phyloP scores from a whole-genome alignment of 1,284 basidiomycete genomes.

The Ceratobasidium theobromae region DNA sequence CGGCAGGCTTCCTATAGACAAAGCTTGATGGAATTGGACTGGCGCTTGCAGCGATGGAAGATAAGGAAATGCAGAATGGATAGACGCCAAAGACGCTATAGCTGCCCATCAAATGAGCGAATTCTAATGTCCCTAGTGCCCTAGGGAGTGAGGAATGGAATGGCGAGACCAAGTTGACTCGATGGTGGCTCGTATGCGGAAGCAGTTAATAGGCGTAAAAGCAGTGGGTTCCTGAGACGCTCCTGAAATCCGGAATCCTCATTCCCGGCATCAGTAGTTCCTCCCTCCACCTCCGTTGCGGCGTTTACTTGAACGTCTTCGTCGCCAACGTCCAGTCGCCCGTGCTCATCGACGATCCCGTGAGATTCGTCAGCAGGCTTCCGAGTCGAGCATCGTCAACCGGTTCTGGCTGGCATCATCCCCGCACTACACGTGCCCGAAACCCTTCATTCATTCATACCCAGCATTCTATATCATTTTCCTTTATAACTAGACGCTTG shows the following conservation, averaged over 20 bases:
- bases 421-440: conserved; percentile 27
- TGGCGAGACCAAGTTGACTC: neutral
- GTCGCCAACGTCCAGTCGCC: conserved; percentile 15
- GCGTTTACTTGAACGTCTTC: conserved; percentile 32
- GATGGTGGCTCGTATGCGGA: conserved; percentile 33
- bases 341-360: neutral
- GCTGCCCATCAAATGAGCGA: conserved; percentile 20
- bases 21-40: conserved; percentile 25
- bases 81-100: conserved; percentile 18
- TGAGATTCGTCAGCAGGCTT: conserved; percentile 29
- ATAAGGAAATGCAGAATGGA: neutral
- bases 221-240: conserved; percentile 28
- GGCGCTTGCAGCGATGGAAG: conserved; percentile 4
- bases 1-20: conserved; percentile 17
- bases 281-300: conserved; percentile 10
- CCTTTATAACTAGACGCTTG: conserved; percentile 23
- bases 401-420: conserved; percentile 4
- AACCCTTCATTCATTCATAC: conserved; percentile 29
- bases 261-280: neutral
- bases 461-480: conserved; percentile 23
- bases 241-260: no score
- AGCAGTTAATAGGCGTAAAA: conserved; percentile 22
- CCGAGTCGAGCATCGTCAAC: neutral
- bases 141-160: neutral
- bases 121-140: conserved; percentile 8